Conservation (phyloP, 306 rosid species). For the Casuarina cunninghamiana region DNA sequence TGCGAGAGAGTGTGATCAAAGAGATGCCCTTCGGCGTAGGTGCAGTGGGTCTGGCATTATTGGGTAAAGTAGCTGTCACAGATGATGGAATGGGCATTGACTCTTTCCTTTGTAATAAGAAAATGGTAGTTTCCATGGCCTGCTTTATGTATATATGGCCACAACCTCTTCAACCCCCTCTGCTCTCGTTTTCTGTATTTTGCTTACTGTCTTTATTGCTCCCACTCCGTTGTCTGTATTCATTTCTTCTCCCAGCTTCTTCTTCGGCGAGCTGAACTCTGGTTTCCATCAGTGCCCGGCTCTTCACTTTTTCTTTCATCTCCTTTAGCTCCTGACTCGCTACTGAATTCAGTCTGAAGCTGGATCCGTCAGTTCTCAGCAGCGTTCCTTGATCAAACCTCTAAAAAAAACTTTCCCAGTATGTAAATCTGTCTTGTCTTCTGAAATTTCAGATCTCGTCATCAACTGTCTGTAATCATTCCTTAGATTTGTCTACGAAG, state of each 20-base stretch:
- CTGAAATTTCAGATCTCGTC: not conserved
- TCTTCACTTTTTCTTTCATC: not conserved
- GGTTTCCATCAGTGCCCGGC: not conserved
- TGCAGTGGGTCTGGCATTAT: conserved; percentile 19
- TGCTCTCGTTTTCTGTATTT: not conserved
- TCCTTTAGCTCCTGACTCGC: not conserved
- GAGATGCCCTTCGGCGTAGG: not conserved
- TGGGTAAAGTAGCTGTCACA: not conserved
- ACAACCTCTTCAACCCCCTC: not conserved
- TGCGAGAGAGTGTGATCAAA: conserved; percentile 1
- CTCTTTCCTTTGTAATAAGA: conserved; percentile 3
- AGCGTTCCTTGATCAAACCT: not conserved
- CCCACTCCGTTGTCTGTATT: not conserved
- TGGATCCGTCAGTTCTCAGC: conserved; percentile 4
- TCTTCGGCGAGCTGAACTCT: not conserved
- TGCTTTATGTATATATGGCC: conserved; percentile 9
- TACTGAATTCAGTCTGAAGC: not conserved
- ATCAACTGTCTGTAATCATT: too few relatives aligned
- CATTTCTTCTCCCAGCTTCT: not conserved
- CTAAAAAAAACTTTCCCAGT: not conserved
- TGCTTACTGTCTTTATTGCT: not conserved
- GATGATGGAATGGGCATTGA: conserved; percentile 30
- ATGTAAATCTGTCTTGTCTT: not conserved
- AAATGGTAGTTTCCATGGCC: not conserved
- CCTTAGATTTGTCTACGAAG: not conserved